These are phyloP conservation scores for Fusarium drepaniforme DNA, from an alignment of 2,329 filamentous ascomycete genomes.

Conservation along the genomic window DNA sequence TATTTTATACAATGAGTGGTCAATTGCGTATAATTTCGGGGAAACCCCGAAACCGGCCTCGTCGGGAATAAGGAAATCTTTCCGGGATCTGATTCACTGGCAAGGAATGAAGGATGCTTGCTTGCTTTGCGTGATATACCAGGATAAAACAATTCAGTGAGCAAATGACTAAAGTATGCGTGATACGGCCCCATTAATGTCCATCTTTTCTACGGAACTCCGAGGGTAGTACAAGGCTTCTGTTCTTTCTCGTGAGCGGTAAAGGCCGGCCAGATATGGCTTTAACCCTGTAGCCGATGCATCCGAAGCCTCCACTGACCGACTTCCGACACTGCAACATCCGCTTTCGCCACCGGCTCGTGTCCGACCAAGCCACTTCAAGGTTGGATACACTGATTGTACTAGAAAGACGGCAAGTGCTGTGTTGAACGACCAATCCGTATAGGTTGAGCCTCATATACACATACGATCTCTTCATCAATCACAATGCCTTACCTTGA, in stretches of 20 bases:
- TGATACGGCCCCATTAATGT: background rate
- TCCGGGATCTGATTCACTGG: background rate
- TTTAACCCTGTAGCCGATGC: conserved; percentile 6
- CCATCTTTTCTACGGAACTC: background rate
- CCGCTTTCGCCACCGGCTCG: background rate
- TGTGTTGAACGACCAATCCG: background rate
- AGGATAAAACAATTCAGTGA: background rate
- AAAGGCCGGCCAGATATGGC: background rate
- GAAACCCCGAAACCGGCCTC: background rate
- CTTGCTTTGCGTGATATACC: background rate
- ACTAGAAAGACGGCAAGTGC: background rate
- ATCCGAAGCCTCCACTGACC: conserved; percentile 8
- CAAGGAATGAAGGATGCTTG: background rate
- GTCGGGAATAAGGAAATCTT: conserved; percentile 7
- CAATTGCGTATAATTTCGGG: conserved; percentile 9
- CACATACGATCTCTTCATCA: background rate
- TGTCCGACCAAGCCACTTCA: background rate
- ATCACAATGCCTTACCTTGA: conserved; percentile 30
- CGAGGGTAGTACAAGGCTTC: background rate
- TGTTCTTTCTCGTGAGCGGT: background rate
- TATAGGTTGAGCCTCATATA: background rate
- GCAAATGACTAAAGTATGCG: background rate
- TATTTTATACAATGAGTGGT: conserved; percentile 23
- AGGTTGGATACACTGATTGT: background rate
- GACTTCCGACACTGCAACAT: conserved; percentile 22